phyloP scores from a whole-genome alignment of 306 rosid species.

The Abrus precatorius region DNA sequence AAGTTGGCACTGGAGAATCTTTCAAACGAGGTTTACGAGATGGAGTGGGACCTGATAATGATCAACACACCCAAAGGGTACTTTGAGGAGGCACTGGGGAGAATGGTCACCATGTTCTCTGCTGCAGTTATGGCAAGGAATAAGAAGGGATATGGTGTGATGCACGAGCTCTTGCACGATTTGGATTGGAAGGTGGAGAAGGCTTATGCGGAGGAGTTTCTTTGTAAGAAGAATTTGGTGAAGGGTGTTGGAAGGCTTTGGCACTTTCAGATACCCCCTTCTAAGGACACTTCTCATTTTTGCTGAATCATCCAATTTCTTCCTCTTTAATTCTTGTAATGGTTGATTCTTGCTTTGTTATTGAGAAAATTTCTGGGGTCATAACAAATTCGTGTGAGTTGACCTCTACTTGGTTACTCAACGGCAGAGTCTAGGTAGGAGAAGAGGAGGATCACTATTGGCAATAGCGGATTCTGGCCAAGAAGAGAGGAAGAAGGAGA shows the following conservation, averaged over 20 bases:
- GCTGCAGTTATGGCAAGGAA: slow-evolving; percentile 89
- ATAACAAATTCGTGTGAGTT: no score
- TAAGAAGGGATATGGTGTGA: slow-evolving; percentile 71
- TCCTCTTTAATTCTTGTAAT: no score
- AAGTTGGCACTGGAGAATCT: slow-evolving; percentile 75
- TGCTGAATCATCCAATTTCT: slow-evolving; percentile 45
- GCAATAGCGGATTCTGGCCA: no score
- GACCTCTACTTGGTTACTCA: no score
- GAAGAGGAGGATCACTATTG: no score
- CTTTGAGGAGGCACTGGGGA: slow-evolving; percentile 82
- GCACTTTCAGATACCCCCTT: slow-evolving; percentile 81
- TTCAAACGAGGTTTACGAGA: slow-evolving; percentile 73
- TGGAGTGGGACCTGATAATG: slow-evolving; percentile 94
- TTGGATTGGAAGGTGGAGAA: slow-evolving; percentile 90
- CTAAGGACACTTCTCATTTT: slow-evolving; percentile 44
- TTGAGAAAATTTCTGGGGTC: no score
- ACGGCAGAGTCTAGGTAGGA: no score
- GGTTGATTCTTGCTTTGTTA: no score
- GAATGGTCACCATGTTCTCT: slow-evolving; percentile 90
- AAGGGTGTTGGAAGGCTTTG: slow-evolving; percentile 78
- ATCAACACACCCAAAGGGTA: slow-evolving; percentile 89
- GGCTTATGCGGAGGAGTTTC: slow-evolving; percentile 77
- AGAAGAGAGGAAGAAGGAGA: no score
- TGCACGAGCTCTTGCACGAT: slow-evolving; percentile 90
- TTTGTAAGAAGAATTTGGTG: slow-evolving; percentile 68